phyloP scores from a whole-genome alignment of 306 rosid genomes.

The Lathyrus oleraceus region DNA sequence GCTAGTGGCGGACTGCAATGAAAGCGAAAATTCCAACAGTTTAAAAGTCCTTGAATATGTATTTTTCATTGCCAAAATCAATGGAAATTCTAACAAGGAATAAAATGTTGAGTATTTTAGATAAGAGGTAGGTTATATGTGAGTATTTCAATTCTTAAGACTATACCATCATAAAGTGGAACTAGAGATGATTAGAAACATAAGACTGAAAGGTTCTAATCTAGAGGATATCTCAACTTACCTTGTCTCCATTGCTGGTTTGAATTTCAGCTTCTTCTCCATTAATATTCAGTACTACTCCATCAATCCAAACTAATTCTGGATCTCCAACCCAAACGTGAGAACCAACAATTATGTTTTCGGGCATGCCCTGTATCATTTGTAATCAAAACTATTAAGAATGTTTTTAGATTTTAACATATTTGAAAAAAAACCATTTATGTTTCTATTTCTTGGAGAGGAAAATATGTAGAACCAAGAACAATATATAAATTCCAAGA shows the following conservation, averaged over 20 bases:
- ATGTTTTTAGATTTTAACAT: constrained; percentile 18
- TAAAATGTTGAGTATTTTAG: neutral
- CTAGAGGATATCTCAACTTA: constrained; percentile 37
- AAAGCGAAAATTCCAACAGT: neutral
- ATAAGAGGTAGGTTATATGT: too few relatives aligned
- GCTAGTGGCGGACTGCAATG: too few relatives aligned
- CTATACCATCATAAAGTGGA: constrained; percentile 16
- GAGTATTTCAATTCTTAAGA: neutral
- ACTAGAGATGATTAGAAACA: constrained; percentile 31
- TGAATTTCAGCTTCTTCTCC: constrained; percentile 88
- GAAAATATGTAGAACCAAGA: constrained; percentile 22
- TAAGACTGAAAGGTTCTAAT: constrained; percentile 3
- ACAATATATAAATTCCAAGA: constrained; percentile 4
- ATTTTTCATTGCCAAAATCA: neutral
- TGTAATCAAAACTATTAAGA: constrained; percentile 22
- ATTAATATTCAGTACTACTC: constrained; percentile 59
- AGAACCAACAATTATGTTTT: constrained; percentile 77
- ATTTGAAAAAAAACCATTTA: constrained; percentile 22
- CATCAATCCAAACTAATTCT: constrained; percentile 80
- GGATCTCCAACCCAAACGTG: constrained; percentile 78
- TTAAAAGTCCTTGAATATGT: constrained; percentile 9
- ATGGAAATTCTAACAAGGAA: neutral
- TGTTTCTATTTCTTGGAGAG: constrained; percentile 9
- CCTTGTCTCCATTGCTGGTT: constrained; percentile 61
- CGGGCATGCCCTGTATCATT: constrained; percentile 62